Evolutionary conservation across 2,329 filamentous ascomycete genomes (phyloP), one percentile per base, ranked within the genome.

Genomic region (Aspergillus fumigatiaffinis): DNA sequence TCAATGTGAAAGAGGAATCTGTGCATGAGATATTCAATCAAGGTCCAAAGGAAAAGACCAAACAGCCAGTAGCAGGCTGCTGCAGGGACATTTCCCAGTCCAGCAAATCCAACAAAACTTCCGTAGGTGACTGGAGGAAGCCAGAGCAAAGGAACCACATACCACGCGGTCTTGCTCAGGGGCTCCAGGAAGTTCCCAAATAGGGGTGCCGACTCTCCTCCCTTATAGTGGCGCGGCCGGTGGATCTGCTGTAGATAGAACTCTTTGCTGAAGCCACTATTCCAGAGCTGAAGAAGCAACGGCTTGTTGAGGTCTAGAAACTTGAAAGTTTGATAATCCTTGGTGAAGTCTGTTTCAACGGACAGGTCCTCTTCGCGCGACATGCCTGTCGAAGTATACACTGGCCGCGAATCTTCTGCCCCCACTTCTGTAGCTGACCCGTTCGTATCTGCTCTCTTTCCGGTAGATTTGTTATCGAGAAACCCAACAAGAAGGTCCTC

Each of bases 111-210:
- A 21, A 89, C 66, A 60, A 82, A 85, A 10, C 87, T 84, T 26
- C 90, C 91, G 70, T 92, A 96, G 9, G 79, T 67, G 46, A 96
- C 84, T 20, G 80, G 83, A n/a, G 94, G 94, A 46, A 94, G 72
- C 94, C 94, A 99, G 1, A 96, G 59, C 0, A 81, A 81, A 2
- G 94, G 94, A 10, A 99, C 82, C 48, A 96, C 74, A 86, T 88
- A 99, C 94, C 94, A 99, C 1, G 94, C 85, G 2, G 94, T 99
- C 81, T 92, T 89, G 74, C 88, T 92, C 58, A 99, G 79, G n/a
- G 94, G 94, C 77, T 99, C 94, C n/a, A 99, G 80, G 73, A 99
- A 96, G 77, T 99, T 97, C 59, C 94, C 94, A 76, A 99, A 99
- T 25, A 99, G 78, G 21, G 94, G 94, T 41, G 94, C 94, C 6